Evolutionary conservation across 805 yeast genomes (phyloP), one percentile per base, ranked within the genome.

Genomic region (Dipodascus geniculatus): DNA sequence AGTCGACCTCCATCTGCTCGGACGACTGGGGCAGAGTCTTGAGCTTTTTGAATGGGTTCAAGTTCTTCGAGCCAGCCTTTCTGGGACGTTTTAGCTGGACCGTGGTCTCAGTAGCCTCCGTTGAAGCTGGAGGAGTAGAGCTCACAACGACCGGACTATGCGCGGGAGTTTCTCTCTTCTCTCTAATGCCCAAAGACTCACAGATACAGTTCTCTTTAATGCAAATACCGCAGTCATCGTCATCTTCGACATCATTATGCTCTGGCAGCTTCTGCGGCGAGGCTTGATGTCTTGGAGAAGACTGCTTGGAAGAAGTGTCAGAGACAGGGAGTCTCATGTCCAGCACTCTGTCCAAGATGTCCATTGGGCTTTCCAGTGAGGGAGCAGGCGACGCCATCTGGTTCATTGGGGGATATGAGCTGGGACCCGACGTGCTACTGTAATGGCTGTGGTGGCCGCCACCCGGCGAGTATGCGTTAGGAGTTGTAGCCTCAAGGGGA

Each of bases 201-300:
- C 90, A 84, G 14, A 83, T 65, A 63, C 90, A 85, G 54, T 76
- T 81, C 51, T 82, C 88, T 63, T 82, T 82, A 47, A 71, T 65
- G 63, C 90, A 84, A n/a, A 80, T 78, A 2, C 82, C 84, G 65
- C 90, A 84, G 54, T 71, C 74, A 48, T 64, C 70, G 38, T 48
- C 51, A 44, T 33, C 48, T 20, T 23, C 47, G 11, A 38, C 56
- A 22, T 38, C 8, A 64, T 59, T 11, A 63, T 61, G 48, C 11
- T 28, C 11, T 11, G 11, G 52, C 33, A 20, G 56, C 11, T 28
- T 28, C 33, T 16, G 52, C 33, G 19, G 56, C 48, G 23, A 50
- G 49, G 54, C 56, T 6, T 38, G 38, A 3, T 44, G 48, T 2
- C 20, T 42, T 2, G 54, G 51, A 11, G 49, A 22, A 23, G 48